Conservation (phyloP, 768 basidiomycete genomes). For the Termitomyces sp. region DNA sequence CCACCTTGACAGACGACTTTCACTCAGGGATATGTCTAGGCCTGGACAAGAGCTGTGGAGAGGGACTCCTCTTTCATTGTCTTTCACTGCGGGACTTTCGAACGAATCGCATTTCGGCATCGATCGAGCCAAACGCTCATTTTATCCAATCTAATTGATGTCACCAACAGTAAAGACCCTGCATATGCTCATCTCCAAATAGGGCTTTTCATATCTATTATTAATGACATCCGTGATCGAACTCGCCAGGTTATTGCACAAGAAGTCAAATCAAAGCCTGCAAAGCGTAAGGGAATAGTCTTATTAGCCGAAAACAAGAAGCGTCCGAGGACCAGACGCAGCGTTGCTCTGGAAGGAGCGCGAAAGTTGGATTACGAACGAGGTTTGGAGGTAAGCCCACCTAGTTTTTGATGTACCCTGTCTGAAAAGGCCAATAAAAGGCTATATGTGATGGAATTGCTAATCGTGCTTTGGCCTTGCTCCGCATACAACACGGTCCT, state of each 20-base stretch:
- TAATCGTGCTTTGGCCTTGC: not conserved
- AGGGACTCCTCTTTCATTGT: conserved; percentile 6
- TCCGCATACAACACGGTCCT: conserved; percentile 2
- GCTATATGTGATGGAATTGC: not conserved
- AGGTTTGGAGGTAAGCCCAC: not conserved
- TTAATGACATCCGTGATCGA: not conserved
- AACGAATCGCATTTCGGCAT: conserved; percentile 9
- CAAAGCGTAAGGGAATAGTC: not conserved
- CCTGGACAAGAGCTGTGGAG: conserved; percentile 6
- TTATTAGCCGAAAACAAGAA: not conserved
- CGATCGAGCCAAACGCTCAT: conserved; percentile 3
- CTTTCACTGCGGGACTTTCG: conserved; percentile 1
- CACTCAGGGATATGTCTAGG: not conserved
- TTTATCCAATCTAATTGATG: not conserved
- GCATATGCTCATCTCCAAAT: not conserved
- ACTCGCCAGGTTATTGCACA: not conserved
- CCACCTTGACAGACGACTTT: conserved; percentile 4
- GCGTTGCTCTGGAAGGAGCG: not conserved
- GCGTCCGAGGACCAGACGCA: not conserved
- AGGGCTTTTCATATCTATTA: conserved; percentile 1
- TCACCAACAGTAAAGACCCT: not conserved
- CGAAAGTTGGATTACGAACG: not conserved
- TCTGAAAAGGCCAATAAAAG: not conserved
- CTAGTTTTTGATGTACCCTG: too few species aligned
- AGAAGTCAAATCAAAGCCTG: not conserved